These are phyloP conservation scores for Cucurbita moschata DNA, from an alignment of 306 rosid species.

Conservation along the genomic window DNA sequence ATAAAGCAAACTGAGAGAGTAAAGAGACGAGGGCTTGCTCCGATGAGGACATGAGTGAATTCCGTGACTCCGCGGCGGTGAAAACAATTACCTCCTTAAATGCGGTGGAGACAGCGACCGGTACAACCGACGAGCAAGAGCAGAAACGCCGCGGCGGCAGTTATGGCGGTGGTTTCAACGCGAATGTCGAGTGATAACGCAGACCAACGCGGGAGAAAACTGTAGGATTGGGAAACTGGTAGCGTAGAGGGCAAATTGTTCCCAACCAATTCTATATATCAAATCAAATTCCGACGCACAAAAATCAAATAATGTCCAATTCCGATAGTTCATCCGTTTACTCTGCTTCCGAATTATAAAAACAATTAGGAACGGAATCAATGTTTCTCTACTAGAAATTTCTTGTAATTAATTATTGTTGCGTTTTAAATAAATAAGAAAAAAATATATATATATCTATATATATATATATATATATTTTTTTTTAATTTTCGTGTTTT, in stretches of 20 bases:
- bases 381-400: neutral
- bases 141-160: neutral
- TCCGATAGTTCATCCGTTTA: too few species aligned
- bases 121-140: neutral
- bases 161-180: neutral
- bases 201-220: neutral
- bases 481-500: too few species aligned
- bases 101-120: neutral
- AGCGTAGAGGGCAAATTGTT: neutral
- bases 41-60: conserved; percentile 44
- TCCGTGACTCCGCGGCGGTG: neutral
- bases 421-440: too few species aligned
- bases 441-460: too few species aligned
- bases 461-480: too few species aligned
- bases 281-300: neutral
- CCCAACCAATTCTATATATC: too few species aligned
- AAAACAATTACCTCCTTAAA: neutral
- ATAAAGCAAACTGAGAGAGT: conserved; percentile 45
- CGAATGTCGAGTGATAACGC: neutral
- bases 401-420: neutral
- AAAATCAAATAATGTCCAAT: too few species aligned
- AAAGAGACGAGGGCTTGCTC: conserved; percentile 65
- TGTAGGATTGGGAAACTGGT: neutral
- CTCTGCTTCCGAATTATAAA: too few species aligned
- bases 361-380: neutral